Base-by-base conservation (phyloP, 495 filamentous ascomycete species). In the Aspergillus heteromorphus region DNA sequence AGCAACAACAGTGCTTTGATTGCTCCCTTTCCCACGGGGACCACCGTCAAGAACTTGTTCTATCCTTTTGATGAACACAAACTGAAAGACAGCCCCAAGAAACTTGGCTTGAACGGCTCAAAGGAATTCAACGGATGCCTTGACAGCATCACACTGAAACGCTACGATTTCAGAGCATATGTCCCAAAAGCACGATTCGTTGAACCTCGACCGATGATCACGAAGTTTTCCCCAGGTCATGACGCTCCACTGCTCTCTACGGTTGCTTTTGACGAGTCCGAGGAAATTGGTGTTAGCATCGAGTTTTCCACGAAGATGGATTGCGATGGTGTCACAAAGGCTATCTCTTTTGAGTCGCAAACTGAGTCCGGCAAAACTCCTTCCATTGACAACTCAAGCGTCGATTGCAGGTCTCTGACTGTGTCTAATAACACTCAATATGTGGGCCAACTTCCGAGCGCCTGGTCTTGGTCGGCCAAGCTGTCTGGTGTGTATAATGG, bases 11-110 rank as follows among this genome's bases (percentile, higher is more conserved):
- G 61, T 4, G 79, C 81, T 1, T 71, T 88, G 43, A 68, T 88
- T 51, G 70, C 85, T 11, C 81, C 86, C 0, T 88, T 83, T 54
- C 66, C 70, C 14, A 70, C 69, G 1, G 79, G 75, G 13, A 79
- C 73, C 27, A 79, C 75, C 1, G 84, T 89, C 56, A 79, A 78
- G 58, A 86, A 87, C 61, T 62, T 89, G n/a, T 86, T 87, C 64
- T 83, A 77, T 56, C 83, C 84, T 1, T 80, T 82, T 49, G 82
- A 84, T 25, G 78, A 86, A 57, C 62, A 78, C 31, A 74, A 62
- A 0, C 62, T 87, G 13, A 65, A 67, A 31, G 59, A 65, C 19
- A 54, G 72, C n/a, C 65, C 68, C 0, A 64, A 65, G 0, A 71
- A 70, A 30, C 64, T 80, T 18, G 65, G 66, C 23, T 55, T 82